Base-by-base conservation (phyloP, 371 early-diverging fungal genomes). In the Rhizopus microsporus region DNA sequence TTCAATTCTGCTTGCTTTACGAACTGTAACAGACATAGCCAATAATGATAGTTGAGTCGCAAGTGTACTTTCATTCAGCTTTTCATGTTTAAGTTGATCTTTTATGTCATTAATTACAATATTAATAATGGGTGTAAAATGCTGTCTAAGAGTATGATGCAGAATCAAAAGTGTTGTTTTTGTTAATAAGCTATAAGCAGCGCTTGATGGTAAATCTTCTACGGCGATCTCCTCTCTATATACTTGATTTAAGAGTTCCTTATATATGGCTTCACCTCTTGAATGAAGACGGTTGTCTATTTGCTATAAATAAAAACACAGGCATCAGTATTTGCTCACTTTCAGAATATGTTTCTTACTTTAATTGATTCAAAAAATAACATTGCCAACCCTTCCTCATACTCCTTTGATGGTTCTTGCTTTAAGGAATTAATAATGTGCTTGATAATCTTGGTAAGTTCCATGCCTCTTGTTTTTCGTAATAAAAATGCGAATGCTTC, bases 401-500 rank as follows among this genome's bases (percentile, higher is more conserved):
- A 91, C 12, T 78, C 72, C 29, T 69, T 71, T 9, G 77, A 68
- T 5, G 82, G 80, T 6, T 77, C 61, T 7, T 75, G 65, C 5
- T 72, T 69, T 37, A 91, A 68, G 5, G 79, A 80, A 3, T 78
- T 59, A 15, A 93, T 63, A 16, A 92, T 90, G 51, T 71, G 75
- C 13, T 65, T 52, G 32, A 92, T 60, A 32, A 87, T 82, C 10
- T 68, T 57, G 34, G 69, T 76, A 58, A 91, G 74, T 12, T 78
- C 74, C 6, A 83, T 78, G 7, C 73, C 82, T 5, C 84, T 77
- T 6, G 86, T 79, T 59, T 93, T 93, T 30, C 97, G 82, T 56
- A 97, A 68, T 53, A 97, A 76, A 62, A 88, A 96, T 13, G 95
- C 90, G 78, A 96, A 89, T 2, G 95, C 84, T 69, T 97, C 95